phyloP scores from a whole-genome alignment of 192 early-diverging fungal species.

The Phlyctochytrium arcticum region DNA sequence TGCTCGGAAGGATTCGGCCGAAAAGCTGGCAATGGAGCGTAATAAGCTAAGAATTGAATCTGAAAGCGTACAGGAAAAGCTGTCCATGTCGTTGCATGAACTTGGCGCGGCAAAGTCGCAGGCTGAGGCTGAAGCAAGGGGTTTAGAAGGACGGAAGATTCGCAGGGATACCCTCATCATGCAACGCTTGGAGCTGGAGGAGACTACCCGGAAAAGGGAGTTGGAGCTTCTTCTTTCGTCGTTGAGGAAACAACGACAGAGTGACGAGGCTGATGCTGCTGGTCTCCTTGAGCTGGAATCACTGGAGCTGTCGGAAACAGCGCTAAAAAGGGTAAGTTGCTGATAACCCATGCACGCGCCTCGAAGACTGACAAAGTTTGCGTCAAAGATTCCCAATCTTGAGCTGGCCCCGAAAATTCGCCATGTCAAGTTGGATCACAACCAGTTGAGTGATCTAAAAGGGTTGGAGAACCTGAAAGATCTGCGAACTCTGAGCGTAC shows the following conservation, averaged over 20 bases:
- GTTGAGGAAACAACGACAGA: neutral
- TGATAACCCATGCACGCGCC: neutral
- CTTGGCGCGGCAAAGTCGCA: neutral
- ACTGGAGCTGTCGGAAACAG: conserved; percentile 4
- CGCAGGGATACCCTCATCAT: conserved; percentile 6
- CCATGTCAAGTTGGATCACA: conserved; percentile 21
- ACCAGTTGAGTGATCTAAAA: conserved; percentile 1
- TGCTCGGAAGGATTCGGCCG: neutral
- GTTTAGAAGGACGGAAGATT: conserved; percentile 9
- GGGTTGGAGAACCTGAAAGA: conserved; percentile 22
- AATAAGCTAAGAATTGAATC: neutral
- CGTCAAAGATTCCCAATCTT: conserved; percentile 22
- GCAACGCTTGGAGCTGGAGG: conserved; percentile 3
- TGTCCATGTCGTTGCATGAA: neutral
- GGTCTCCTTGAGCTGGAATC: conserved; percentile 1
- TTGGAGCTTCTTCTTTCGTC: conserved; percentile 7
- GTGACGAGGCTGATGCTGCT: neutral
- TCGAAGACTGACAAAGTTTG: neutral
- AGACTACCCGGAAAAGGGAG: conserved; percentile 4
- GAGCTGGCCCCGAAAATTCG: conserved; percentile 9
- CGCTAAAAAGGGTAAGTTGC: neutral
- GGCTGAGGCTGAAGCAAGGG: neutral
- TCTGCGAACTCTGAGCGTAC: conserved; percentile 15
- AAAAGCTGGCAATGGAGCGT: neutral
- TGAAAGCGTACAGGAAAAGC: neutral